These are phyloP conservation scores for Epichloe bromicola DNA, from an alignment of 2,329 filamentous ascomycete genomes.

Conservation along the genomic window DNA sequence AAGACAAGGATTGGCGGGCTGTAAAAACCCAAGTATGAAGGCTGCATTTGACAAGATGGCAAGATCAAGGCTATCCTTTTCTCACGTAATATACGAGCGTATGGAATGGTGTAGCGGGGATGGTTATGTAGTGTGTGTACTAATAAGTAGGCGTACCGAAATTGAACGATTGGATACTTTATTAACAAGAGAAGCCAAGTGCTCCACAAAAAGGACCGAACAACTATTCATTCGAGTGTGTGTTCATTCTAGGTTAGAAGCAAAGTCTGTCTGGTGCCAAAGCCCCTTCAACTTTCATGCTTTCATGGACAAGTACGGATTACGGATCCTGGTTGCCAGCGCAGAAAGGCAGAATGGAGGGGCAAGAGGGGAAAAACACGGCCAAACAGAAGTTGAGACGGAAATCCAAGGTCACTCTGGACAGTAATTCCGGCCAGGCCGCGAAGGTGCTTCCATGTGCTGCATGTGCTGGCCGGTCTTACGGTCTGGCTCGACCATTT, in stretches of 20 bases:
- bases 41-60: neutral
- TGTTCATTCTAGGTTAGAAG: too few species aligned
- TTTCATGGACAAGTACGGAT: too few species aligned
- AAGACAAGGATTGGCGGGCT: neutral
- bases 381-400: neutral
- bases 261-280: too few species aligned
- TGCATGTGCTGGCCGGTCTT: too few species aligned
- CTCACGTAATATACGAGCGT: neutral
- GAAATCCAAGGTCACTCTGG: neutral
- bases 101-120: neutral
- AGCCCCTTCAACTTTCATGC: too few species aligned
- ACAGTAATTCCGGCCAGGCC: constrained; percentile 4
- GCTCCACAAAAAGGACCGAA: neutral
- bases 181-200: neutral
- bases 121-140: neutral
- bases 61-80: neutral
- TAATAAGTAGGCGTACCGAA: neutral
- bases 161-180: neutral
- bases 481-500: neutral
- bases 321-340: too few species aligned
- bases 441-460: neutral
- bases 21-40: neutral
- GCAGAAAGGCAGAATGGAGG: too few species aligned
- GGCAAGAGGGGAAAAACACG: too few species aligned
- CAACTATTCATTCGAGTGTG: neutral